Percentiles rank a stretch among this genome's conserved stretches.
phyloP scores from a whole-genome alignment of 805 yeast genomes.

The Suhomyces sp. region DNA sequence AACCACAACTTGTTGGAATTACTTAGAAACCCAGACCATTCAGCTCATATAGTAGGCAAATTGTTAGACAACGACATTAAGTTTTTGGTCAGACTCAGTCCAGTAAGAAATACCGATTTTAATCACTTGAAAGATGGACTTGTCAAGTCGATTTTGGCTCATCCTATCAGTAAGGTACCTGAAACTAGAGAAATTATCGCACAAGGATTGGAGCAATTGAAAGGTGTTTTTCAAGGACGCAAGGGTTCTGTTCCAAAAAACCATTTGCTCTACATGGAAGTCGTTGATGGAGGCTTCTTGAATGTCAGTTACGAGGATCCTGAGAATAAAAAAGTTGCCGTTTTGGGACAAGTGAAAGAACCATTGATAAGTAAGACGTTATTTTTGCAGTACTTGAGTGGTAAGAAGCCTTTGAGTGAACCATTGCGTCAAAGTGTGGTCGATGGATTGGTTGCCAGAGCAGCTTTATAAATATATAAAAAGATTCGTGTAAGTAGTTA shows the following conservation, averaged over 20 bases:
- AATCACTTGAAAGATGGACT: slow-evolving; percentile 88
- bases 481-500: background rate
- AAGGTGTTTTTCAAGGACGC: slow-evolving; percentile 53
- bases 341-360: slow-evolving; percentile 58
- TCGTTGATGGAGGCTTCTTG: slow-evolving; percentile 33
- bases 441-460: slow-evolving; percentile 23
- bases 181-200: slow-evolving; percentile 36
- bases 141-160: slow-evolving; percentile 71
- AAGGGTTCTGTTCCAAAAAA: slow-evolving; percentile 76
- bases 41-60: slow-evolving; percentile 52
- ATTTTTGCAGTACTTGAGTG: slow-evolving; percentile 73
- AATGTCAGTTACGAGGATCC: slow-evolving; percentile 26
- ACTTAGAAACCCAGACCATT: slow-evolving; percentile 49
- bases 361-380: slow-evolving; percentile 66
- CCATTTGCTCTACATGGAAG: slow-evolving; percentile 60
- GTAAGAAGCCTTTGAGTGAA: slow-evolving; percentile 61
- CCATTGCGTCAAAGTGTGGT: slow-evolving; percentile 46
- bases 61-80: slow-evolving; percentile 59
- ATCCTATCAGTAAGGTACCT: slow-evolving; percentile 49
- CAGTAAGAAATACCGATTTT: slow-evolving; percentile 88
- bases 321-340: slow-evolving; percentile 22
- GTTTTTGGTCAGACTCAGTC: slow-evolving; percentile 73
- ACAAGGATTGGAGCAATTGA: slow-evolving; percentile 65
- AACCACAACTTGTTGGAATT: slow-evolving; percentile 9
- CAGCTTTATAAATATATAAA: background rate